phyloP scores from a whole-genome alignment of 805 yeast genomes.

The Metschnikowia aberdeeniae region DNA sequence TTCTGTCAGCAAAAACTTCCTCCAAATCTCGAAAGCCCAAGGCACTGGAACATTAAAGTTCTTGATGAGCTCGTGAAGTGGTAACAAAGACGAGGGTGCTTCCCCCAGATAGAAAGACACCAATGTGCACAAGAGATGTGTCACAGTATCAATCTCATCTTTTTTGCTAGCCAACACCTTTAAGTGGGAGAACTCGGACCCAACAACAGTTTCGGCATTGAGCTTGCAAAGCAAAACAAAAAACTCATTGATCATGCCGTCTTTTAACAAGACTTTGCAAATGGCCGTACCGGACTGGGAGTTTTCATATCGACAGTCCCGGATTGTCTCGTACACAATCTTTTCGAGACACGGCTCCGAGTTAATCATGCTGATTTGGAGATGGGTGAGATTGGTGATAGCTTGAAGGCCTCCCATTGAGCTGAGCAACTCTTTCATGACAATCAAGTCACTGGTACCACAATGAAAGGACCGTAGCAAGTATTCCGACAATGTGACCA shows the following conservation, averaged over 20 bases:
- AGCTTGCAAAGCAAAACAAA: conserved; percentile 57
- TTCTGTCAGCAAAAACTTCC: conserved; percentile 38
- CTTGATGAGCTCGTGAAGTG: conserved; percentile 38
- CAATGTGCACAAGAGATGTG: conserved; percentile 61
- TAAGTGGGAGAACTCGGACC: conserved; percentile 43
- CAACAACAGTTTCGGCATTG: conserved; percentile 33
- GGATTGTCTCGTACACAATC: conserved; percentile 54
- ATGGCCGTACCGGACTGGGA: conserved; percentile 47
- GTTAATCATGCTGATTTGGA: conserved; percentile 62
- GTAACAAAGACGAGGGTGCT: conserved; percentile 29
- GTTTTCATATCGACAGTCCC: conserved; percentile 52
- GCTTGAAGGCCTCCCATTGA: conserved; percentile 79
- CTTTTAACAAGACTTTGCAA: conserved; percentile 40
- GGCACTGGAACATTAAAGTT: conserved; percentile 46
- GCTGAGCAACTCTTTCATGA: conserved; percentile 62
- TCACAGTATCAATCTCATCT: conserved; percentile 68
- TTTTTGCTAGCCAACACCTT: conserved; percentile 67
- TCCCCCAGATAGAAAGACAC: conserved; percentile 47
- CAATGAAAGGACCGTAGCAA: conserved; percentile 59
- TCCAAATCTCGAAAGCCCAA: conserved; percentile 81
- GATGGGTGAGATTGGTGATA: conserved; percentile 59
- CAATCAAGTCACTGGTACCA: conserved; percentile 56
- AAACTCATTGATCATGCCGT: conserved; percentile 55
- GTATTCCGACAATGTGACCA: conserved; percentile 57
- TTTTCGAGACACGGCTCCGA: conserved; percentile 57